Base-by-base conservation (phyloP, 176 grass and related monocot species). In the Triticum timopheevii region DNA sequence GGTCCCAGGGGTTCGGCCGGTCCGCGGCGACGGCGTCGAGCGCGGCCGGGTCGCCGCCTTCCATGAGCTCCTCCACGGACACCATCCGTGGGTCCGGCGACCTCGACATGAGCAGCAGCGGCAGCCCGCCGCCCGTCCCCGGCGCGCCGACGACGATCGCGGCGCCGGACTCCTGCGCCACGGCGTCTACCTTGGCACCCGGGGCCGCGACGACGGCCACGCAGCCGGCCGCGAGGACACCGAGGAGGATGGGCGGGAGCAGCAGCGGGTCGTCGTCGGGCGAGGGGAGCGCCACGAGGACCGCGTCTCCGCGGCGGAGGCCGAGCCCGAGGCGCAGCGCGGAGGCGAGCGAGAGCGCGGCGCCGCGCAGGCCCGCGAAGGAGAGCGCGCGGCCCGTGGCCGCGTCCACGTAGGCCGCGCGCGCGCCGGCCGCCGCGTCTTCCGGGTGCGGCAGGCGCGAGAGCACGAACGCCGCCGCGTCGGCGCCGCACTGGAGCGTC, bases 61-160 rank as follows among this genome's bases (percentile, higher is more conserved):
- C 87, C 85, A 95, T 95, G 42, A 95, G 80, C 75, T 95, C 93
- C 93, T 92, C 87, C 2, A n/a, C 88, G 0, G 93, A 92, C 27
- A 92, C 68, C 2, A 13, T 10, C 11, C 64, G 31, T 2, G 78
- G 58, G 63, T 85, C 89, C 16, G 9, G 10, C 3, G 90, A 82
- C 1, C 85, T 82, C 4, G 63, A 65, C 11, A 80, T 90, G 10
- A 92, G 85, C 52, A 95, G 78, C 61, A 89, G 56, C 50, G 87
- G 90, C 24, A 88, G 23, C 1, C 73, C 82, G 10, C 27, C 52
- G 30, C 50, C 87, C 49, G 33, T 13, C 12, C 88, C 90, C 17
- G 74, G 90, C 2, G 34, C 31, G 0, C 85, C 75, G 0, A 92
- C 86, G 17, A 89, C 5, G 13, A 95, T 63, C 27, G 12, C 50